phyloP scores from a whole-genome alignment of 1,284 basidiomycete genomes.

The Sporisorium sorghi region DNA sequence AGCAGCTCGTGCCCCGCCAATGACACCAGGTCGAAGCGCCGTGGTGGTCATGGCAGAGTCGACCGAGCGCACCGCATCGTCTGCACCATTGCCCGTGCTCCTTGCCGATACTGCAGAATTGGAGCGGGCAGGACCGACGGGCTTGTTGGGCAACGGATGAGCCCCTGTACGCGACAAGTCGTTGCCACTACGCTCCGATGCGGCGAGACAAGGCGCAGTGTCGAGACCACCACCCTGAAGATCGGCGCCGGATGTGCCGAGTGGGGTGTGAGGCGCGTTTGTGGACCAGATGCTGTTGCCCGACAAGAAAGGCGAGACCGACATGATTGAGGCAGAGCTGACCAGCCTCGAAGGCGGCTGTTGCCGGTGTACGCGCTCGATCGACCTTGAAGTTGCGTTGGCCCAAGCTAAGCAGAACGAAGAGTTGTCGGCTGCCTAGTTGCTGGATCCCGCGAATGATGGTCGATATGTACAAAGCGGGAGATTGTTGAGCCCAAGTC shows the following conservation, averaged over 20 bases:
- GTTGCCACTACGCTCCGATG: conserved; percentile 17
- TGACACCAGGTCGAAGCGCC: conserved; percentile 25
- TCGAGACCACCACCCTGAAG: conserved; percentile 10
- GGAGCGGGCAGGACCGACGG: conserved; percentile 27
- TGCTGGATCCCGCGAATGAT: neutral
- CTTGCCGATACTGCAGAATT: conserved; percentile 28
- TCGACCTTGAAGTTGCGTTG: neutral
- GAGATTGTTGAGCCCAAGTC: neutral
- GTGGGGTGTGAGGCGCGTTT: conserved; percentile 8
- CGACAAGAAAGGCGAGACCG: conserved; percentile 43
- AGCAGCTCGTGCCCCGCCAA: conserved; percentile 21
- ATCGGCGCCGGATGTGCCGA: conserved; percentile 9
- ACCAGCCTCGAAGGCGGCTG: conserved; percentile 2
- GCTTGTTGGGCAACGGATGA: conserved; percentile 46
- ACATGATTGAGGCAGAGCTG: conserved; percentile 20
- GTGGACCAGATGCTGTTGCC: conserved; percentile 54
- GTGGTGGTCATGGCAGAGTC: conserved; percentile 28
- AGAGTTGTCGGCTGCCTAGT: neutral
- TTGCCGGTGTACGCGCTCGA: too few relatives aligned
- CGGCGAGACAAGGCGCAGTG: conserved; percentile 1
- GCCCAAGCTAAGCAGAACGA: neutral
- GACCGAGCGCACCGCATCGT: conserved; percentile 30
- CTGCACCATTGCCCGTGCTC: conserved; percentile 18
- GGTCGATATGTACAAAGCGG: neutral
- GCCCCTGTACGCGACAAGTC: conserved; percentile 27